Evolutionary conservation across 75 land plant species (phyloP), one percentile per base, ranked within the genome.

Genomic region (Picea sitchensis): DNA sequence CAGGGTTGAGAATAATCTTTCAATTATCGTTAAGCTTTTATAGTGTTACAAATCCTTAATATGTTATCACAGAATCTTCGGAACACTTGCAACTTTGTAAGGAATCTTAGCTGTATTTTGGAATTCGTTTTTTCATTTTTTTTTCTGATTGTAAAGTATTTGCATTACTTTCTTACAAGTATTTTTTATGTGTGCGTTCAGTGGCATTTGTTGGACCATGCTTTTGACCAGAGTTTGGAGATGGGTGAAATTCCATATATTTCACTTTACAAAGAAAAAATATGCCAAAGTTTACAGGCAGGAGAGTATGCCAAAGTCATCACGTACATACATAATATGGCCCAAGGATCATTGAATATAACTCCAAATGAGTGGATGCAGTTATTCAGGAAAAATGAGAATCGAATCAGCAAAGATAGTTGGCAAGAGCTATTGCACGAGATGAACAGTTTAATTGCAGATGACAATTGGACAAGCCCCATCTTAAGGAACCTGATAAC

Each of bases 131-230:
- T 71, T 71, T 41, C 5, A 71, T n/a, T 14, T 34, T 15, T 65
- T 41, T 41, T 69, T 41, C 44, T 47, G 54, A 47, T 47, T 47
- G 11, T 47, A 47, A 47, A 47, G 54, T 47, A 41, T 71, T 71
- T 15, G 9, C 44, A 3, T 6, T 71, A 34, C 17, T 20, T n/a
- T 71, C 73, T 71, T 2, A 71, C 73, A 9, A 6, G 51, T 72
- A 34, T 72, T 65, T 78, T 51, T 56, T 13, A 14, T 30, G 58
- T 12, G 8, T 61, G 18, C 41, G 11, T 85, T 81, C 82, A 89
- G 93, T 81, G 79, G 54, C 79, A 87, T 87, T 78, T 91, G 58
- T 76, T 91, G 65, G 91, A 91, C 75, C 93, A 91, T 89, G 89
- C 89, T 59, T 89, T 91, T 89, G 89, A 91, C 38, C 15, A 61